phyloP scores from a whole-genome alignment of 805 yeast genomes.

The Ogataea pilisensis region DNA sequence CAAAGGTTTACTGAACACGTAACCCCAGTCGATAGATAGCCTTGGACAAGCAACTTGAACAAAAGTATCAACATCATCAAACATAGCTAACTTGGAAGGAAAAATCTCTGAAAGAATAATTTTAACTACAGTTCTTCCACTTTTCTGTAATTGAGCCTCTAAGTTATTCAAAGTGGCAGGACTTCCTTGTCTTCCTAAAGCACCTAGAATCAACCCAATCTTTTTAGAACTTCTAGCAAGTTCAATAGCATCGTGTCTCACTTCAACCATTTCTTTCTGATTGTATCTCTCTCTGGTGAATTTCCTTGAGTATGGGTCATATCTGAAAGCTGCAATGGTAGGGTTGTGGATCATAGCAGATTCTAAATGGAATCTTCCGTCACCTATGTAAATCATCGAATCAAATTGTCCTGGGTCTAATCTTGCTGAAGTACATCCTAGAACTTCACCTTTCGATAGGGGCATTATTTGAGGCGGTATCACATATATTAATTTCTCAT shows the following conservation, averaged over 20 bases:
- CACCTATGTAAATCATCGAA: conserved; percentile 91
- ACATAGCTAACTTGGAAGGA: conserved; percentile 87
- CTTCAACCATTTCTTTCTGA: conserved; percentile 72
- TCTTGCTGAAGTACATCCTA: conserved; percentile 93
- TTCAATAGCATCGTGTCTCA: conserved; percentile 69
- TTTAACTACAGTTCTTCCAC: conserved; percentile 69
- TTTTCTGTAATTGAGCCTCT: conserved; percentile 46
- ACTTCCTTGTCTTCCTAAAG: conserved; percentile 93
- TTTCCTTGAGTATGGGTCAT: conserved; percentile 91
- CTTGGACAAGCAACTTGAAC: conserved; percentile 98
- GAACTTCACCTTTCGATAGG: conserved; percentile 88
- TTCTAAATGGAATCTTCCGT: conserved; percentile 93
- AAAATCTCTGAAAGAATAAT: conserved; percentile 89
- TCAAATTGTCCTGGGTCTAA: conserved; percentile 58
- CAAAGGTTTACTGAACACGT: conserved; percentile 88
- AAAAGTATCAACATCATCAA: conserved; percentile 90
- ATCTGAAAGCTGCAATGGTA: conserved; percentile 82
- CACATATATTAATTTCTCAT: conserved; percentile 48
- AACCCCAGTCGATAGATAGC: conserved; percentile 97
- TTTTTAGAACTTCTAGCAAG: conserved; percentile 57
- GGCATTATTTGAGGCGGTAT: conserved; percentile 92
- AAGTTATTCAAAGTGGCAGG: conserved; percentile 67
- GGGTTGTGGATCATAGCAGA: conserved; percentile 98
- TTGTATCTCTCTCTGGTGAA: conserved; percentile 88
- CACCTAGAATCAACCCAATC: conserved; percentile 85